Base-by-base conservation (phyloP, 73 alveolate genomes). In the Paramecium biaurelia region DNA sequence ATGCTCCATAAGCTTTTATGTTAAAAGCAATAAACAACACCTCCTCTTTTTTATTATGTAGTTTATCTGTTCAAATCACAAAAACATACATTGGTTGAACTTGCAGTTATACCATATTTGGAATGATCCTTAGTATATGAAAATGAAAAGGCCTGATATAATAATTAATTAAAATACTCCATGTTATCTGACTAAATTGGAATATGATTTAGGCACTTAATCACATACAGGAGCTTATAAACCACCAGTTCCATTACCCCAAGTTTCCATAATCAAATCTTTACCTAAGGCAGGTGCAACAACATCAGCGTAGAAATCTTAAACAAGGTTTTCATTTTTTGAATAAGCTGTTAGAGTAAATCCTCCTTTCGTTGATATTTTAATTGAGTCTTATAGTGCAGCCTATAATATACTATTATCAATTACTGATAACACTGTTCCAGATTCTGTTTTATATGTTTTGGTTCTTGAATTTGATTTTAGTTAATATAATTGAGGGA, bases 191-290 rank as follows among this genome's bases (percentile, higher is more conserved):
- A 59, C 70, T 23, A 63, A 58, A 86, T 63, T 86, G 15, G 32
- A 35, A 38, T 34, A 23, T n/a, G 93, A 86, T 30, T 28, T 63
- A 20, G 59, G 76, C 2, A 42, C 32, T 34, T 32, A 38, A 57
- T 58, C 37, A 35, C 87, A 47, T 14, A 32, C 45, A 37, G 79
- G 63, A 26, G 38, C 59, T 14, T 57, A 42, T 1, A 76, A 58
- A 18, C 85, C 89, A 34, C 85, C 93, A 41, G 84, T 38, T 35
- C 88, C 88, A 57, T 72, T 63, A 6, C 93, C 93, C 93, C 93
- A 86, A 20, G 88, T 86, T 35, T 86, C 93, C 49, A 86, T 79
- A 8, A 86, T 63, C 14, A 86, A 56, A n/a, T 35, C 63, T 8
- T 38, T 38, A 8, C 76, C 53, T 7, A 86, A 57, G 2, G 84